These are phyloP conservation scores for Syncephalis fuscata DNA, from an alignment of 371 early-diverging fungal species.

Conservation along the genomic window DNA sequence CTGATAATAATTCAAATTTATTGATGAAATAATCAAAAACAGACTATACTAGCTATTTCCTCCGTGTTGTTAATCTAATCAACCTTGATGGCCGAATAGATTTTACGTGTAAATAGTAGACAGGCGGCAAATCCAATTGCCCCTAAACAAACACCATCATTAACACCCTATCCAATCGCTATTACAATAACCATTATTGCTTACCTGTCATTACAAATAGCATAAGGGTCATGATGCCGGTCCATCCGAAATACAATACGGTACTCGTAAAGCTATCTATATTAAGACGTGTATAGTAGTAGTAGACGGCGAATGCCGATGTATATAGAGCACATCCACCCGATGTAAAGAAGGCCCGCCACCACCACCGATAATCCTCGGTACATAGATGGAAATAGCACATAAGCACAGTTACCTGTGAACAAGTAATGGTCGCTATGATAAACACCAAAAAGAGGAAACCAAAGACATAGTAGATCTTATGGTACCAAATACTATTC, in stretches of 20 bases:
- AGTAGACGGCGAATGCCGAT: constrained; percentile 66
- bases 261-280: constrained; percentile 57
- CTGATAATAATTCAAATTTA: no score
- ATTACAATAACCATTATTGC: constrained; percentile 9
- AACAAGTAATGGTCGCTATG: constrained; percentile 61
- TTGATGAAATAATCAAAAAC: no score
- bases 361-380: constrained; percentile 90
- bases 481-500: constrained; percentile 68
- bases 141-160: not conserved
- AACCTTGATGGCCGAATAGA: constrained; percentile 59
- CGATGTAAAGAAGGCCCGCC: constrained; percentile 81
- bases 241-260: constrained; percentile 87
- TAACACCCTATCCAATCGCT: no score
- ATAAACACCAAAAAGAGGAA: constrained; percentile 68
- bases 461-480: constrained; percentile 77
- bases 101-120: constrained; percentile 46
- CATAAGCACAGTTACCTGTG: constrained; percentile 73
- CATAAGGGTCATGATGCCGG: constrained; percentile 52
- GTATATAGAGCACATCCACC: constrained; percentile 81
- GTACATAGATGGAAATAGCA: constrained; percentile 82
- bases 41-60: no score
- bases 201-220: constrained; percentile 56
- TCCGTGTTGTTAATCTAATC: constrained; percentile 15
- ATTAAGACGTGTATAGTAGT: constrained; percentile 53
- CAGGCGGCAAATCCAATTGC: constrained; percentile 63